Evolutionary conservation across 116 monocot species (phyloP), one percentile per base, ranked within the genome.

Genomic region (Posidonia oceanica): DNA sequence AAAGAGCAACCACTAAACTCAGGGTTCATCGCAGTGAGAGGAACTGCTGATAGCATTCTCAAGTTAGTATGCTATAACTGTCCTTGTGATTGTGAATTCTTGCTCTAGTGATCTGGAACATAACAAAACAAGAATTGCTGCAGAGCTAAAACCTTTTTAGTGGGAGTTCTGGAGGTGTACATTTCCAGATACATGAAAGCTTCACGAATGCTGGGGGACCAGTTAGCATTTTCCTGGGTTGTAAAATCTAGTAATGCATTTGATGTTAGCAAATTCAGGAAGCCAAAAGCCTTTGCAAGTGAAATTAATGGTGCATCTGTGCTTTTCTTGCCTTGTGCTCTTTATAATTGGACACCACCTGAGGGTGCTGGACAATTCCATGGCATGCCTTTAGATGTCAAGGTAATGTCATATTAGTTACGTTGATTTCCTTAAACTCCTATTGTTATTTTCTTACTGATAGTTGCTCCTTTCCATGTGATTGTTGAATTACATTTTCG

Each of bases 311-410:
- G 88, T 54, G 73, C 65, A 68, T 74, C 81, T 4, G 61, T 96
- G 41, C 83, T 91, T 29, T 96, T 95, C 78, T 79, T 96, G 68
- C 96, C 91, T 15, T 96, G 96, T 87, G 76, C 80, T 62, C 39
- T 86, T 72, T 96, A 87, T 74, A 96, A 96, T 69, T 96, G 96
- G 96, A 96, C 96, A 3, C 96, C 96, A 44, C 96, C 91, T 76
- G 96, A 91, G 69, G 96, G 96, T 66, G 91, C 91, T 20, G 96
- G 96, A 18, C 96, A 96, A 75, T 96, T 96, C 82, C 96, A 96
- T 79, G 96, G 96, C 57, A 91, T 96, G 96, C 96, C 96, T 17
- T 72, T 91, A 63, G 85, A 96, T 80, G 87, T 89, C 7, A 78
- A 96, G 95, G 95, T 91, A 84, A 37, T 22, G 20, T 10, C 8